Conservation (phyloP, 2,329 filamentous ascomycete genomes). For the Teratosphaeria destructans region DNA sequence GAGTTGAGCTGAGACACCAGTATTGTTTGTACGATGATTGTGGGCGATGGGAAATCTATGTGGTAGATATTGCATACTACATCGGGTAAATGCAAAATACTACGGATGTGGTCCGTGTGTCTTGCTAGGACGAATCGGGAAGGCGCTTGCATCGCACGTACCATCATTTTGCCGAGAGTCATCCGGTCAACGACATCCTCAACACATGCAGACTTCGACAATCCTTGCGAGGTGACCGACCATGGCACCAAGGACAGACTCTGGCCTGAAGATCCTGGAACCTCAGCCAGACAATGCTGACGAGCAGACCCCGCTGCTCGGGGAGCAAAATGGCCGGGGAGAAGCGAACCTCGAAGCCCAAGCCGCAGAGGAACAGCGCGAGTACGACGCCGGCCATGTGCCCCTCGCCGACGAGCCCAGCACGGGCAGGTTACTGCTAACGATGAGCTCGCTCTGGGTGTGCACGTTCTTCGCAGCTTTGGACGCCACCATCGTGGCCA, state of each 20-base stretch:
- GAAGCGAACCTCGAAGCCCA: conserved; percentile 16
- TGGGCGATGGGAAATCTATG: neutral
- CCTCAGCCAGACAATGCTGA: conserved; percentile 4
- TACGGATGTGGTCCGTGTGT: neutral
- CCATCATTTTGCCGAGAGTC: neutral
- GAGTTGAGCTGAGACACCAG: neutral
- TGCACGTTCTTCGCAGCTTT: conserved; percentile 47
- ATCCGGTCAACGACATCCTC: neutral
- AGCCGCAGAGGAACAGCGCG: conserved; percentile 23
- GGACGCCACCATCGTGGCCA: conserved; percentile 80
- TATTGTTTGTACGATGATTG: neutral
- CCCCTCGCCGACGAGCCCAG: conserved; percentile 34
- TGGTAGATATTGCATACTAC: neutral
- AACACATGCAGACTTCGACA: neutral
- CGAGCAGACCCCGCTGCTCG: conserved; percentile 15
- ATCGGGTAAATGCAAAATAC: neutral
- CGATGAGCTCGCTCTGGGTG: conserved; percentile 42
- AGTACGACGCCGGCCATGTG: conserved; percentile 18
- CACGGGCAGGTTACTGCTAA: conserved; percentile 37
- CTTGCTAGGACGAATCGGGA: neutral
- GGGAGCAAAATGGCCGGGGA: neutral
- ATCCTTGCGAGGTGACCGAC: neutral
- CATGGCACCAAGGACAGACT: neutral
- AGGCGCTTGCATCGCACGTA: neutral
- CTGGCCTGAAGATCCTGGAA: neutral